Evolutionary conservation across 2,329 filamentous ascomycete genomes (phyloP), one percentile per base, ranked within the genome.

Genomic region (Trichoderma simmonsii): DNA sequence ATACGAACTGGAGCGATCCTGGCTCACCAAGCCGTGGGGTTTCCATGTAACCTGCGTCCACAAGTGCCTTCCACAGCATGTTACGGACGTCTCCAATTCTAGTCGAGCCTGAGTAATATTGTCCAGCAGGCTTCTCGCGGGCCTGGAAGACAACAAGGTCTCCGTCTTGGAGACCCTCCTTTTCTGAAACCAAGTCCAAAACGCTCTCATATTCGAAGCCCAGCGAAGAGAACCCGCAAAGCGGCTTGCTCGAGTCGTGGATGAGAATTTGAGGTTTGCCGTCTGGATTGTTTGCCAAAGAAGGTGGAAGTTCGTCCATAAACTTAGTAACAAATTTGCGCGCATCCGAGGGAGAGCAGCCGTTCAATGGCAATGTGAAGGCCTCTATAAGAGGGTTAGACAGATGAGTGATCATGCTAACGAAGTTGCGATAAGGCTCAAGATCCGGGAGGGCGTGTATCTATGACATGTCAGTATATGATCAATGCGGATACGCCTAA

Each of bases 91-190:
- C 90, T 60, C 95, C 95, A 0, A 97, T 82, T 48, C 85, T 84
- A 1, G 88, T 90, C 0, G 93, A 95, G 28, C 93, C 92, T 2
- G 76, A 75, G 61, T 77, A 80, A 70, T 82, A 81, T 54, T 83
- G 81, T 7, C 94, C 94, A 1, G 87, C 83, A 77, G 81, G 86
- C 62, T 90, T 85, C 67, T 88, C 84, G 3, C 95, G 91, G 0
- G 94, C 94, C 82, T 97, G 94, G 30, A 97, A 84, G 56, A 98
- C 82, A 56, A 98, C 84, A 2, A 98, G 82, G 73, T 97, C 94
- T 54, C 95, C 95, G 64, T 82, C 80, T 0, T 80, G 75, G 7
- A 88, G 74, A 28, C 86, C 84, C 75, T 90, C 87, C 1, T 76
- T 78, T 6, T 75, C 76, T 0, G 77, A 75, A 2, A 80, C 72